phyloP scores from a whole-genome alignment of 306 rosid genomes.

The Carpinus fangiana region DNA sequence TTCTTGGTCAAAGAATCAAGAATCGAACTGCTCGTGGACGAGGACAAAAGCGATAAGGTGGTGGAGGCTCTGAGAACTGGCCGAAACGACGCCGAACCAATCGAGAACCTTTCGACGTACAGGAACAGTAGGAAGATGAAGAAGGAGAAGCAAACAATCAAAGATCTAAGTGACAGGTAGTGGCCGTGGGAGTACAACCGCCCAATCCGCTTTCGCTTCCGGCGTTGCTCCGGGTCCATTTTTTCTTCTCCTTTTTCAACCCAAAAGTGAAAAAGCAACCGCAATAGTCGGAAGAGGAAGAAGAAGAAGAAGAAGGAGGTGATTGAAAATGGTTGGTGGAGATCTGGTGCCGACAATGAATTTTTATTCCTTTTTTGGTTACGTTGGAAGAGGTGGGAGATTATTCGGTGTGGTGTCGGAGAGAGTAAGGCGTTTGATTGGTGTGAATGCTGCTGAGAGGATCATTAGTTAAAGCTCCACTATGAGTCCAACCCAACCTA shows the following conservation, averaged over 20 bases:
- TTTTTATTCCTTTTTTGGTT: neutral
- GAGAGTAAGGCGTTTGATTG: neutral
- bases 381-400: neutral
- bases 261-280: neutral
- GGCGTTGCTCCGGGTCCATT: slow-evolving; percentile 73
- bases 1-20: slow-evolving; percentile 47
- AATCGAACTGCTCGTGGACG: slow-evolving; percentile 54
- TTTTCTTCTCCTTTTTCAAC: slow-evolving; percentile 2
- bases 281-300: neutral
- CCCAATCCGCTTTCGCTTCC: slow-evolving; percentile 62
- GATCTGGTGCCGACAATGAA: neutral
- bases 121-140: slow-evolving; percentile 52
- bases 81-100: slow-evolving; percentile 39
- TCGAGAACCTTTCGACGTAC: slow-evolving; percentile 45
- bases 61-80: slow-evolving; percentile 53
- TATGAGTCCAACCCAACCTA: neutral
- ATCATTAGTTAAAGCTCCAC: no score
- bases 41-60: slow-evolving; percentile 50
- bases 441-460: no score
- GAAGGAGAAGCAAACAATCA: slow-evolving; percentile 60
- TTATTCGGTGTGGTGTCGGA: neutral
- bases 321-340: neutral
- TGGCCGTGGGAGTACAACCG: slow-evolving; percentile 28
- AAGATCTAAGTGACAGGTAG: slow-evolving; percentile 44
- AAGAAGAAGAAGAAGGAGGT: neutral